Percentiles rank a stretch among this genome's conserved stretches.
Evolutionary conservation across 352 stramenopile species (phyloP).

Genomic region (Pythium biforme): DNA sequence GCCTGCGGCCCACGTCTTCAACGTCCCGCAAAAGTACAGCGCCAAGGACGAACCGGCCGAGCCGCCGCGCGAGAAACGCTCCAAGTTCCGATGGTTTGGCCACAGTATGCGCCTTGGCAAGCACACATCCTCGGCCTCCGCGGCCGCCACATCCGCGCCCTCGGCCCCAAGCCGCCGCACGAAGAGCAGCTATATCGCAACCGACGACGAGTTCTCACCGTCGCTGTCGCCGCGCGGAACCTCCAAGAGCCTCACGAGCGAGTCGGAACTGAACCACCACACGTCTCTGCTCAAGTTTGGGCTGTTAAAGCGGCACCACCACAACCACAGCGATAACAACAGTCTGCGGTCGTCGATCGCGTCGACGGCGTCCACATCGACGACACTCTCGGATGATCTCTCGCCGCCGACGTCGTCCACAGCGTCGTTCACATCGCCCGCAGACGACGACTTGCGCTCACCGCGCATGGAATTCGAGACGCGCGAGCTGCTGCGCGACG

Average conservation of each 20-base stretch:
- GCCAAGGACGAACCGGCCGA: background rate
- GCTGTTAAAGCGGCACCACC: slow-evolving; percentile 1
- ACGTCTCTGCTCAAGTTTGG: slow-evolving; percentile 17
- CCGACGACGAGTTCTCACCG: slow-evolving; percentile 6
- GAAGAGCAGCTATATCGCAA: slow-evolving; percentile 14
- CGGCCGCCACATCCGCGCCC: background rate
- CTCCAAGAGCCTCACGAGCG: slow-evolving; percentile 16
- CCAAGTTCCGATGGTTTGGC: slow-evolving; percentile 27
- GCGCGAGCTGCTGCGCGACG: slow-evolving; percentile 19
- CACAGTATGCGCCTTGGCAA: slow-evolving; percentile 25
- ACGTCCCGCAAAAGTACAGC: slow-evolving; percentile 19
- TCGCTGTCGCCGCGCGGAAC: slow-evolving; percentile 3
- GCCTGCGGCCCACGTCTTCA: slow-evolving; percentile 19
- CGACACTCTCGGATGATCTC: slow-evolving; percentile 16
- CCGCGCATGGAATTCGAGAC: slow-evolving; percentile 18
- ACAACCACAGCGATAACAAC: background rate
- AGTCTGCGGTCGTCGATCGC: slow-evolving; percentile 30
- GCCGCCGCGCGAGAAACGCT: slow-evolving; percentile 12
- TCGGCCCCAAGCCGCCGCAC: slow-evolving; percentile 3
- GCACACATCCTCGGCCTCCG: background rate
- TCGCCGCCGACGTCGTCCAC: slow-evolving; percentile 15
- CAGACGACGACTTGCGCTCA: slow-evolving; percentile 12
- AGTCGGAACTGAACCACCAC: background rate
- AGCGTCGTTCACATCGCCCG: background rate
- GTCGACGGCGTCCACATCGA: slow-evolving; percentile 23